Evolutionary conservation across 768 basidiomycete genomes (phyloP), one percentile per base, ranked within the genome.

Genomic region (Pisolithus microcarpus): DNA sequence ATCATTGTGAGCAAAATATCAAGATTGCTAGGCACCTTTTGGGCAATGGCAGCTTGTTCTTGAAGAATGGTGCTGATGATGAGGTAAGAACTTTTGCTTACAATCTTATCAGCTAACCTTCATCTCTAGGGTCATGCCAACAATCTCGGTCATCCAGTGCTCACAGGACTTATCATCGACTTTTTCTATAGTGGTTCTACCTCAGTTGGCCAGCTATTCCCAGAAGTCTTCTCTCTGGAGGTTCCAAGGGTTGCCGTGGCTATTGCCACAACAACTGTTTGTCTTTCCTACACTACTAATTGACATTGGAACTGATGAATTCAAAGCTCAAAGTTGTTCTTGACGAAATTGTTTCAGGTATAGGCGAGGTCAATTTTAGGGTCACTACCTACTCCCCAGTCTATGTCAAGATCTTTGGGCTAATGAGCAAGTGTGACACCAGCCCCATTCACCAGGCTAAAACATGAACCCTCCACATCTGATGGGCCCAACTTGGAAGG

Each of bases 111-210:
- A 18, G 6, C 38, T 39, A 18, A 39, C 21, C 8, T 8, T 39
- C 28, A 28, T 39, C 21, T 39, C 38, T 38, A 53, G 52, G 56
- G 52, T 4, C 47, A 46, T 21, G 47, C 19, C 1, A 56, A 56
- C 43, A 56, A 53, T 23, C 34, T 56, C 2, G 43, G 47, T 1
- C 50, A 54, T 9, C 52, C 44, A 2, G 49, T 23, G 5, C 47
- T 54, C 16, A 8, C 26, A 3, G 43, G 52, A 3, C 38, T 56
- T 43, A 13, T 56, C 4, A 15, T 56, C 16, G 49, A 56, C 10
- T 39, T 39, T 39, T 39, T 39, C 10, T 54, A 56, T 16, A 51
- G 43, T 0, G 40, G 52, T 15, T 2, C 38, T 16, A 42, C 15
- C 18, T 21, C 30, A 2, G 34, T 54, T 3, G 24, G 48, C 5